Base-by-base conservation (phyloP, 495 filamentous ascomycete species). In the Ascobolus immersus region DNA sequence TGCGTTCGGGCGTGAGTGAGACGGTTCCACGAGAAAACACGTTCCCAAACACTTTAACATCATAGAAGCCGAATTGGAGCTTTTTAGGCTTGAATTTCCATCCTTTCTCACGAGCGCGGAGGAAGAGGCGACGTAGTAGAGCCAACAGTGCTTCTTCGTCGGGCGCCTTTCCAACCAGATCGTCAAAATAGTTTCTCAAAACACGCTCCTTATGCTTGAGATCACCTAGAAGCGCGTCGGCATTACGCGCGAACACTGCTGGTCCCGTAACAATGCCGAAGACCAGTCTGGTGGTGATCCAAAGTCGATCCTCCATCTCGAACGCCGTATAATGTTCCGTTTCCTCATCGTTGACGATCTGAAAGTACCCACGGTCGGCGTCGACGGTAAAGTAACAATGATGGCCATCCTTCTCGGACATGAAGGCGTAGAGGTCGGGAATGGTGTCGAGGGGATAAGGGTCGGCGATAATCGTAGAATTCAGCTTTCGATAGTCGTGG, bases 81-180 rank as follows among this genome's bases (percentile, higher is more conserved):
- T 31, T 5, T 31, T 31, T 31, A 10, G 18, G 18, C 15, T 31
- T 31, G n/a, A 2, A 31, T 31, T 31, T 31, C 28, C 28, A 31
- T 9, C 28, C 28, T 15, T 31, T n/a, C 11, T 31, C 17, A n/a
- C n/a, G n/a, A n/a, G n/a, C n/a, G n/a, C n/a, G n/a, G n/a, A n/a
- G n/a, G n/a, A n/a, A n/a, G n/a, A n/a, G n/a, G n/a, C n/a, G n/a
- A n/a, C n/a, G n/a, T n/a, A n/a, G n/a, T n/a, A n/a, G n/a, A n/a
- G n/a, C n/a, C n/a, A n/a, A n/a, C n/a, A n/a, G n/a, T n/a, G n/a
- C n/a, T n/a, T n/a, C n/a, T n/a, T n/a, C n/a, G n/a, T n/a, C n/a
- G n/a, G n/a, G n/a, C 9, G 28, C 4, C 15, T 31, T 31, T n/a
- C 32, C 32, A 12, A 34, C 10, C 8, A 34, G 19, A n/a, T 34